Evolutionary conservation across 345 rosid species (phyloP).

Genomic region (Eucalyptus brandiana): DNA sequence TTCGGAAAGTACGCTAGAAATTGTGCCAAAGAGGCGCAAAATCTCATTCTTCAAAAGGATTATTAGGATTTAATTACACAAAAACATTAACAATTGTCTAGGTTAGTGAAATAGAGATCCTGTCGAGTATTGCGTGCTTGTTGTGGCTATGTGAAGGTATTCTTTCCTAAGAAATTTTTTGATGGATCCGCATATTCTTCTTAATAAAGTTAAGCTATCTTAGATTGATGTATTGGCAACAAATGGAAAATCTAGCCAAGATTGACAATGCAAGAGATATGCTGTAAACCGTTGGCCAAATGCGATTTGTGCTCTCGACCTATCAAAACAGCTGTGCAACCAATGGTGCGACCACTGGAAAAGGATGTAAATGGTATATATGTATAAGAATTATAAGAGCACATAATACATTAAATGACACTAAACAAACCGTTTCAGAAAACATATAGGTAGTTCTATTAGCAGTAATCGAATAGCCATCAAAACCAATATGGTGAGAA

Average conservation of each 20-base stretch:
- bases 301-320: background rate
- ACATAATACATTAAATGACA: background rate
- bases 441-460: background rate
- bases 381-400: background rate
- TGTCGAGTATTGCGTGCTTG: background rate
- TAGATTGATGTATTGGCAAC: background rate
- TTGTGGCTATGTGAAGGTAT: background rate
- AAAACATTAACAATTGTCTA: background rate
- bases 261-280: background rate
- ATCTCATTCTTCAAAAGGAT: background rate
- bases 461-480: background rate
- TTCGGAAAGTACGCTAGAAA: background rate
- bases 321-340: background rate
- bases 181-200: background rate
- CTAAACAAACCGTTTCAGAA: background rate
- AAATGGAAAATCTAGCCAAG: background rate
- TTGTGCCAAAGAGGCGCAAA: background rate
- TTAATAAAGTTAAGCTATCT: background rate
- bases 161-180: background rate
- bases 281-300: background rate
- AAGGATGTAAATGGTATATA: background rate
- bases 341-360: background rate
- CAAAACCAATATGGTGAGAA: background rate
- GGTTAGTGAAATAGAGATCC: background rate
- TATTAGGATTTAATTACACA: background rate